A percentile compares a stretch with the other conserved stretches of the same genome.
phyloP scores from a whole-genome alignment of 371 early-diverging fungal genomes.

The Mucor indicus region DNA sequence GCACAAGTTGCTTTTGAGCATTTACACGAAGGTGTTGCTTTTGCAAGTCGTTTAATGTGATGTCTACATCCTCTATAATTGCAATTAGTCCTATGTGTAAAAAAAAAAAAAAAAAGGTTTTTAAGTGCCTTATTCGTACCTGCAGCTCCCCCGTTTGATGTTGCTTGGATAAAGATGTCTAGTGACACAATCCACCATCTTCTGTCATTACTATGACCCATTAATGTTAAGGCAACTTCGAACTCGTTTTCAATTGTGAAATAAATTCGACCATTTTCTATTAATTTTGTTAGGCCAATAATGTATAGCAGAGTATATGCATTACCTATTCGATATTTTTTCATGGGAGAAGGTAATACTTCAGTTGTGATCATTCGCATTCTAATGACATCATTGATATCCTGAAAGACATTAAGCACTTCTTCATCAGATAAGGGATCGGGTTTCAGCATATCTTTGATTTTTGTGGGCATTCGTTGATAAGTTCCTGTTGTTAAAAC shows the following conservation, averaged over 20 bases:
- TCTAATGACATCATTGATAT: conserved; percentile 70
- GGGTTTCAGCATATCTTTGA: conserved; percentile 52
- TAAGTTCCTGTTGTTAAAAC: conserved; percentile 74
- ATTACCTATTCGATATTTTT: conserved; percentile 47
- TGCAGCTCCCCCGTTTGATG: conserved; percentile 29
- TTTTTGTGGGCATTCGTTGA: conserved; percentile 62
- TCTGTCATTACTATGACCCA: conserved; percentile 49
- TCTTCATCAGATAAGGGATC: conserved; percentile 52
- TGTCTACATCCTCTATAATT: conserved; percentile 46
- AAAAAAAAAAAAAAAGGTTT: background rate
- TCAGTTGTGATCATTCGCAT: conserved; percentile 64
- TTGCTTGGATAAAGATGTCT: conserved; percentile 48
- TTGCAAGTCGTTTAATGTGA: conserved; percentile 50
- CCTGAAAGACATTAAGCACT: conserved; percentile 52
- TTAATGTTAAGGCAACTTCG: conserved; percentile 58
- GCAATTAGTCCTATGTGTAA: no score
- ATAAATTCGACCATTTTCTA: conserved; percentile 59
- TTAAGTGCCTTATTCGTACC: conserved; percentile 15
- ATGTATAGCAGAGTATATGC: background rate
- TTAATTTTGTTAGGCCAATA: background rate
- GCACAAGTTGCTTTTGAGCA: conserved; percentile 53
- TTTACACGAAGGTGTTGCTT: conserved; percentile 42
- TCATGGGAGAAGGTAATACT: conserved; percentile 63
- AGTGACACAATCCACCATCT: conserved; percentile 61
- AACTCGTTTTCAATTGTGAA: conserved; percentile 72